Base-by-base conservation (phyloP, 352 stramenopile species). In the Pythium rhizo-oryzae region DNA sequence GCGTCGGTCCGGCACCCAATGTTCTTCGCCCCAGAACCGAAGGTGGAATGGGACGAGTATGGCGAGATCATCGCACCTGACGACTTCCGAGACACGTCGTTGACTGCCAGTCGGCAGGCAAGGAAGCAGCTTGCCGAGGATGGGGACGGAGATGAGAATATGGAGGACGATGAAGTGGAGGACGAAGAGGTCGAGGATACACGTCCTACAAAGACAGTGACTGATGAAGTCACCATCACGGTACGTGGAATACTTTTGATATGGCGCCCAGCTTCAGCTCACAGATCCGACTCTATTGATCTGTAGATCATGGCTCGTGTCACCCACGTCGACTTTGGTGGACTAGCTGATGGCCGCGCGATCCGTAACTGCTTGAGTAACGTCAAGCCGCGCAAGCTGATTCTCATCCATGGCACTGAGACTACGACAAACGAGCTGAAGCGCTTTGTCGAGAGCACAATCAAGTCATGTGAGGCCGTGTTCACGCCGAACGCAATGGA, bases 21-120 rank as follows among this genome's bases (percentile, higher is more conserved):
- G 87, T 96, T 96, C 67, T 93, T 96, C 60, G 86, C 85, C 19
- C 83, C 88, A 7, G 89, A 96, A 64, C 74, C 78, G 0, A 96
- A 96, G 67, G 76, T 91, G n/a, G 87, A 96, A 56, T 96, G 87
- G 86, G 89, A 96, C 52, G 87, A 96, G 63, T 96, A 96, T 54
- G 89, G 89, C 67, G 89, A 96, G 80, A 91, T 91, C 21, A 96
- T 96, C 59, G 75, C 89, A 12, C 85, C 85, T 1, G 87, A 96
- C 24, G 87, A 93, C 49, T 96, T 85, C 62, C 92, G 91, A 76
- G 89, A 96, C 54, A 77, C 76, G 19, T 81, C 86, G 4, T 77
- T 93, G 9, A 39, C 88, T 4, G 71, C 76, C 13, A 94, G 80
- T 60, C 81, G 84, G 50, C 81, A 88, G 60, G 78, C 85, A 25